Conservation (phyloP, 805 yeast species). For the Ogataea polymorpha region DNA sequence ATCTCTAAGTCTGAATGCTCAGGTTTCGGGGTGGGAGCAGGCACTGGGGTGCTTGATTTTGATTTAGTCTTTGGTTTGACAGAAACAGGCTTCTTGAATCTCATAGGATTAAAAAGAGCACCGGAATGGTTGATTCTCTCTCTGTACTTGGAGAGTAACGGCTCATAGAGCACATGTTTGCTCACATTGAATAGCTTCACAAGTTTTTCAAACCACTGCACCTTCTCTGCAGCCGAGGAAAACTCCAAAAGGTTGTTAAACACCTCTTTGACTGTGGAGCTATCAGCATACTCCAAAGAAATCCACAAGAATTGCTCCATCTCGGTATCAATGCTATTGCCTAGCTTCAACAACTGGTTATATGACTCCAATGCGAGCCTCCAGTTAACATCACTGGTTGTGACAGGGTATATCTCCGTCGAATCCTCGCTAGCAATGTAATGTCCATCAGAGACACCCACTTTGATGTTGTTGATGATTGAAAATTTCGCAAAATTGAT, state of each 20-base stretch:
- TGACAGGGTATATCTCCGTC: constrained; percentile 29
- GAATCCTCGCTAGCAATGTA: constrained; percentile 25
- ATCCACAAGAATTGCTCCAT: constrained; percentile 31
- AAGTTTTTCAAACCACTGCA: constrained; percentile 30
- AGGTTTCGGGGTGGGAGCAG: constrained; percentile 6
- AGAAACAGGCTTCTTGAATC: constrained; percentile 1
- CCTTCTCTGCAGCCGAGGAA: constrained; percentile 17
- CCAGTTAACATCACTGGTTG: constrained; percentile 29
- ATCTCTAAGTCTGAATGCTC: constrained; percentile 16
- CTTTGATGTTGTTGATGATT: constrained; percentile 33
- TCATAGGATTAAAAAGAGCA: constrained; percentile 25
- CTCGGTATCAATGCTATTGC: constrained; percentile 3
- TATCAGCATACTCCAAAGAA: constrained; percentile 29
- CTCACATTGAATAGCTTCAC: constrained; percentile 25
- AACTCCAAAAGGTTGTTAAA: constrained; percentile 23
- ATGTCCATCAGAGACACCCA: constrained; percentile 29
- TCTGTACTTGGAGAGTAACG: constrained; percentile 24
- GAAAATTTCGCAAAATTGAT: constrained; percentile 32
- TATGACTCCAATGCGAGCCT: constrained; percentile 28
- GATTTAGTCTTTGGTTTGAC: not conserved
- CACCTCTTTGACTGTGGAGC: constrained; percentile 19
- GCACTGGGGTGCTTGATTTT: constrained; percentile 3
- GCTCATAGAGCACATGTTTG: constrained; percentile 23
- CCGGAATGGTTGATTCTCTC: constrained; percentile 31
- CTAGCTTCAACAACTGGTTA: constrained; percentile 30